Percentiles rank a stretch among this genome's conserved stretches.
Evolutionary conservation across 2,329 filamentous ascomycete genomes (phyloP).

Genomic region (Cephalotrichum gorgonifer): DNA sequence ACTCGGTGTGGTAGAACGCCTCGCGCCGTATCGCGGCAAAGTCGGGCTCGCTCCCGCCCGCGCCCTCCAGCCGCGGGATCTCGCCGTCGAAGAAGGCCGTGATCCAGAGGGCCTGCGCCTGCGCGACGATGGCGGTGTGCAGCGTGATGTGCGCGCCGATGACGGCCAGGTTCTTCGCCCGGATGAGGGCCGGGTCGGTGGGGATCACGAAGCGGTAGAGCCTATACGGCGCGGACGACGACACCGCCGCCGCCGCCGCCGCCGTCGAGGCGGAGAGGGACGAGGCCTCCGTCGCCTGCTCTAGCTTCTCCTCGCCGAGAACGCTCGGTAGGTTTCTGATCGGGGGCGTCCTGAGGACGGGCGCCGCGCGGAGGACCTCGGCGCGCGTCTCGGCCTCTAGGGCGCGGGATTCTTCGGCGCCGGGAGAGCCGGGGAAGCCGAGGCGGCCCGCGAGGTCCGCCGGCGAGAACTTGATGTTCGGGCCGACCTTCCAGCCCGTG

Average conservation of each 20-base stretch:
- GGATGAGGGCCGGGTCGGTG: constrained; percentile 3
- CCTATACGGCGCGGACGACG: constrained; percentile 1
- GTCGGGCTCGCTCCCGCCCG: background rate
- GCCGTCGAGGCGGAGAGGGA: background rate
- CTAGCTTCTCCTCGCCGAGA: background rate
- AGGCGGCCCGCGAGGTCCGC: background rate
- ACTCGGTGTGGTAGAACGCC: constrained; percentile 6
- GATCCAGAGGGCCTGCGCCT: constrained; percentile 8
- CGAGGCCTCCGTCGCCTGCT: background rate
- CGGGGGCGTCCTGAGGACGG: background rate
- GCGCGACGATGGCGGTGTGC: constrained; percentile 5
- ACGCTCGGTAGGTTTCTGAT: background rate
- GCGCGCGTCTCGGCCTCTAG: background rate
- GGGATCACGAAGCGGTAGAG: constrained; percentile 7
- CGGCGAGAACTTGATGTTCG: constrained; percentile 5
- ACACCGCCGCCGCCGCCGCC: background rate
- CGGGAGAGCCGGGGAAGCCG: constrained; percentile 1
- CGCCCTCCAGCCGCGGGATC: background rate
- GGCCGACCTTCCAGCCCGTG: constrained; percentile 8
- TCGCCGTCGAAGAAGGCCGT: constrained; percentile 5
- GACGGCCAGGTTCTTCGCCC: constrained; percentile 4
- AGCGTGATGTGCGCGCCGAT: constrained; percentile 8
- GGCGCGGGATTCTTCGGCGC: background rate
- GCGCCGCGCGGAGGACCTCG: constrained; percentile 1
- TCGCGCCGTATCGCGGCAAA: background rate